phyloP scores from a whole-genome alignment of 441 rosid genomes.

The Eruca vesicaria region DNA sequence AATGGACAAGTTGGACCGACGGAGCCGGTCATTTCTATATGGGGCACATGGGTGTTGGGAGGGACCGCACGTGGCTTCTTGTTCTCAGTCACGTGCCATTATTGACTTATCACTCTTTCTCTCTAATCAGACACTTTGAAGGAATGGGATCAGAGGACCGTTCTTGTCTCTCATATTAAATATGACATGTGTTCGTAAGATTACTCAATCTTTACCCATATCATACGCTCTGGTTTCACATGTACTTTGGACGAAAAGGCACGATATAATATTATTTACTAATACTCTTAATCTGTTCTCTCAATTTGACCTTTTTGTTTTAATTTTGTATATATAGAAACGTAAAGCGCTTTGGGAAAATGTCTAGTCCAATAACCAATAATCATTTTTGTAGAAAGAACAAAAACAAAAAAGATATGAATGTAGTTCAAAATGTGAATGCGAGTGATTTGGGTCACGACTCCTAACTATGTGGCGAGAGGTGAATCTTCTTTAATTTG shows the following conservation, averaged over 20 bases:
- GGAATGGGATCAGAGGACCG: constrained; percentile 33
- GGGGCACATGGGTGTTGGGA: constrained; percentile 54
- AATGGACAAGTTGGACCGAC: constrained; percentile 29
- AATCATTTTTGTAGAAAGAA: background rate
- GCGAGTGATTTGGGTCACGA: constrained; percentile 9
- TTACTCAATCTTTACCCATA: constrained; percentile 30
- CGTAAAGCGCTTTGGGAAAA: background rate
- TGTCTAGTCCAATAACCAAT: constrained; percentile 5
- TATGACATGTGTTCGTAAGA: constrained; percentile 33
- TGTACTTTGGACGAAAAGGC: constrained; percentile 7
- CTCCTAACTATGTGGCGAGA: constrained; percentile 9
- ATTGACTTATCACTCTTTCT: constrained; percentile 34
- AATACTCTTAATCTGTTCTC: constrained; percentile 21
- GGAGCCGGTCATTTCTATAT: constrained; percentile 16
- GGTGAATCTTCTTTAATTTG: constrained; percentile 15
- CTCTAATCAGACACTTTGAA: constrained; percentile 23
- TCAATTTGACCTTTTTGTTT: constrained; percentile 1
- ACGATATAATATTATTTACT: background rate
- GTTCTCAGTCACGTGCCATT: constrained; percentile 36
- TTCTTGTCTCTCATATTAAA: constrained; percentile 29
- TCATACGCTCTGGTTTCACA: constrained; percentile 30
- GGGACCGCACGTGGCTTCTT: constrained; percentile 44
- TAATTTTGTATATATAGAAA: background rate
- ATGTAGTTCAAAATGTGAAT: constrained; percentile 11
- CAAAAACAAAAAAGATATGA: background rate